These are phyloP conservation scores for Sesbania bispinosa DNA, from an alignment of 306 rosid species.

Conservation along the genomic window DNA sequence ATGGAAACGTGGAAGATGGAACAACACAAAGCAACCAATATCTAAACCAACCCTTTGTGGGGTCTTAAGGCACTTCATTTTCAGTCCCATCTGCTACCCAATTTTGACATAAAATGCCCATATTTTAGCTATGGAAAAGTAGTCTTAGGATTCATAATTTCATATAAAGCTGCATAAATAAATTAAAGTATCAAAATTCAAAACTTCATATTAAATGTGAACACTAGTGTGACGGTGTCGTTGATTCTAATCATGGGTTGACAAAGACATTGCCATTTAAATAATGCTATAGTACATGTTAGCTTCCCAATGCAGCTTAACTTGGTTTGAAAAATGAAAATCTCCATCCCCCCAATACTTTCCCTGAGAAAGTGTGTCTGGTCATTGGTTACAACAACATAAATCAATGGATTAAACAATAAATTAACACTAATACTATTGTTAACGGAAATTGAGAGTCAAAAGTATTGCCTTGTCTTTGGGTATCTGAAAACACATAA, in stretches of 20 bases:
- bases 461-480: constrained; percentile 25
- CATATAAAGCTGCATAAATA: not conserved
- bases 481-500: constrained; percentile 18
- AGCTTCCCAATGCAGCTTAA: too few species aligned
- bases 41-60: constrained; percentile 32
- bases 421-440: too few species aligned
- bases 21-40: constrained; percentile 33
- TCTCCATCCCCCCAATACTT: constrained; percentile 17
- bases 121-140: not conserved
- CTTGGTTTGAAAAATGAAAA: too few species aligned
- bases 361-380: constrained; percentile 30
- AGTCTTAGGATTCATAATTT: not conserved
- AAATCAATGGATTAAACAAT: constrained; percentile 12
- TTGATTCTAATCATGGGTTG: constrained; percentile 48
- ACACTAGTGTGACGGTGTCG: constrained; percentile 33
- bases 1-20: constrained; percentile 42
- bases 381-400: constrained; percentile 27
- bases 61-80: constrained; percentile 4
- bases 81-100: constrained; percentile 23
- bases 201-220: not conserved
- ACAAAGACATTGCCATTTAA: constrained; percentile 32
- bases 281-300: not conserved
- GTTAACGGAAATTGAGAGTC: constrained; percentile 9
- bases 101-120: constrained; percentile 14
- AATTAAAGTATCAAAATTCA: too few species aligned